Percentiles rank a stretch among this genome's conserved stretches.
Evolutionary conservation across 495 filamentous ascomycete species (phyloP).

Genomic region (Mytilinidion resinicola): DNA sequence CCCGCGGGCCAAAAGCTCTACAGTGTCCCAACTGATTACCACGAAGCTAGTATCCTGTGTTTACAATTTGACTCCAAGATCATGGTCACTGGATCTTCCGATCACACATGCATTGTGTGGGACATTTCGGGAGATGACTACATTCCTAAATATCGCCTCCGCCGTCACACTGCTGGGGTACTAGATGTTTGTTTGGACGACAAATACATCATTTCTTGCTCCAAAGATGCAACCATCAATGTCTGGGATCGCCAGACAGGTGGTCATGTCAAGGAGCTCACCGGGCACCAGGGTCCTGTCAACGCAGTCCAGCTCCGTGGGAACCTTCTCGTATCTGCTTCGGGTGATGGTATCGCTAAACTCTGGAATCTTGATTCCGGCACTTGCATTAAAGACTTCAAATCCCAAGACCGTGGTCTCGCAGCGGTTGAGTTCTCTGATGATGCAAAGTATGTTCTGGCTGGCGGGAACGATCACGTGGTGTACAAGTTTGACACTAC

Average conservation of each 20-base stretch:
- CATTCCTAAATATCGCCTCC: conserved; percentile 67
- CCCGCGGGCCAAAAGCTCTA: conserved; percentile 37
- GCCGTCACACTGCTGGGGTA: conserved; percentile 75
- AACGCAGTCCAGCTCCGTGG: conserved; percentile 93
- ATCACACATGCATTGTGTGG: conserved; percentile 88
- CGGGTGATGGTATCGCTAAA: conserved; percentile 85
- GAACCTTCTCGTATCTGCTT: conserved; percentile 83
- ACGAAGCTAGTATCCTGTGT: conserved; percentile 87
- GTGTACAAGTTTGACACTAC: conserved; percentile 93
- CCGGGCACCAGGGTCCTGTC: conserved; percentile 82
- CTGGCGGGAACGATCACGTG: conserved; percentile 86
- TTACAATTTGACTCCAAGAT: conserved; percentile 89
- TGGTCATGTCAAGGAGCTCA: conserved; percentile 62
- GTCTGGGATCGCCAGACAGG: conserved; percentile 86
- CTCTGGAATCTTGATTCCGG: conserved; percentile 89
- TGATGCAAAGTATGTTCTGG: conserved; percentile 80
- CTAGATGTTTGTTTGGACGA: conserved; percentile 89
- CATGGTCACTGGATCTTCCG: conserved; percentile 90
- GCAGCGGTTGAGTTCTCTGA: conserved; percentile 94
- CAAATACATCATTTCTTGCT: conserved; percentile 89
- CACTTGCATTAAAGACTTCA: conserved; percentile 78
- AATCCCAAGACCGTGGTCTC: conserved; percentile 78
- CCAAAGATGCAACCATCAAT: conserved; percentile 86
- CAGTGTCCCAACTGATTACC: conserved; percentile 43
- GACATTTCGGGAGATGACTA: conserved; percentile 60